phyloP scores from a whole-genome alignment of 2,329 filamentous ascomycete species.

The Penicillium sumatraense region DNA sequence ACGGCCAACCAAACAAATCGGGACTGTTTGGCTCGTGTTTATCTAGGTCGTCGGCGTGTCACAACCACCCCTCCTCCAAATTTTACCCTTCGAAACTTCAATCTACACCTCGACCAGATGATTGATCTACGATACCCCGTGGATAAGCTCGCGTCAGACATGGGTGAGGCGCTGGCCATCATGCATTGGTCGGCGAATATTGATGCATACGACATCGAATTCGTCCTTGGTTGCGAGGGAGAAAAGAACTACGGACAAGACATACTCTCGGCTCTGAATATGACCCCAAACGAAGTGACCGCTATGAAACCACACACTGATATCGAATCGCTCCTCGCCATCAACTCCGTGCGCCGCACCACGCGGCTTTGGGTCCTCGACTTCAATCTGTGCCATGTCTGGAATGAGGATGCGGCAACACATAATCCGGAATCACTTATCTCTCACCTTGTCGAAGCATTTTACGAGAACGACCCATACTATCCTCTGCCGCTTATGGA shows the following conservation, averaged over 20 bases:
- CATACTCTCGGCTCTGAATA: background rate
- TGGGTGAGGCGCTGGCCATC: slow-evolving; percentile 5
- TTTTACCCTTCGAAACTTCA: slow-evolving; percentile 14
- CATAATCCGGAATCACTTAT: slow-evolving; percentile 5
- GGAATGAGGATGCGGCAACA: background rate
- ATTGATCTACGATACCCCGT: slow-evolving; percentile 7
- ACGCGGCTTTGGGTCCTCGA: slow-evolving; percentile 5
- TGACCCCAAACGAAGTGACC: background rate
- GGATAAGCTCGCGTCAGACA: background rate
- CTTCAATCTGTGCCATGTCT: slow-evolving; percentile 11
- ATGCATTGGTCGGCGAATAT: slow-evolving; percentile 13
- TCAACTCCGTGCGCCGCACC: background rate
- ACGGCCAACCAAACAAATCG: slow-evolving; percentile 8
- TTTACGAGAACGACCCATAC: slow-evolving; percentile 16
- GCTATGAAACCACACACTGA: slow-evolving; percentile 5
- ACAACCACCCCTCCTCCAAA: slow-evolving; percentile 3
- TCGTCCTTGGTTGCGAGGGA: slow-evolving; percentile 9
- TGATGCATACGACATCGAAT: slow-evolving; percentile 14
- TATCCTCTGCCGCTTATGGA: slow-evolving; percentile 8
- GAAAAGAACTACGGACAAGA: background rate
- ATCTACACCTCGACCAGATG: slow-evolving; percentile 12
- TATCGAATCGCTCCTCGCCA: background rate
- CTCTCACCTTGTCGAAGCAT: slow-evolving; percentile 5
- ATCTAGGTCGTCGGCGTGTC: slow-evolving; percentile 13
- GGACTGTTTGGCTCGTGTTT: slow-evolving; percentile 19